Evolutionary conservation across 345 rosid species (phyloP), one percentile per base, ranked within the genome.

Genomic region (Brassica incana): DNA sequence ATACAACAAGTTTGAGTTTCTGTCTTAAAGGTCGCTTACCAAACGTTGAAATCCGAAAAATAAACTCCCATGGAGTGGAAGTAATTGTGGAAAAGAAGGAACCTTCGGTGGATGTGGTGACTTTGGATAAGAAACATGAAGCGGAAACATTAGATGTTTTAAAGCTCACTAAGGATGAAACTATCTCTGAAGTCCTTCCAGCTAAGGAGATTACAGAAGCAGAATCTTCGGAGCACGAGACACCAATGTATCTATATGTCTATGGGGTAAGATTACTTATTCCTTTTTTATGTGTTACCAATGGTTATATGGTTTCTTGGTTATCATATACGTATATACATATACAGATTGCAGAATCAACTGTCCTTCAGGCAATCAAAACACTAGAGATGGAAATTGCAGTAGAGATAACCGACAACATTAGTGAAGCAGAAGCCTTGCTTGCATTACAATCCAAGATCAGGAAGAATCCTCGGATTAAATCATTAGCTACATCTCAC

Each of bases 341-440:
- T 33, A 48, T 50, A 29, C 30, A 90, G 97, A 86, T 91, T 69
- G 72, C 82, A 78, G 97, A 91, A 81, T 77, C 90, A 38, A 93
- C 87, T 56, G 85, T 90, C 50, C 79, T 86, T 62, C 91, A 94
- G 78, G 94, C 82, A 74, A 85, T 90, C 76, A 90, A 84, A 73
- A 90, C 88, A 80, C 79, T 94, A 82, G 83, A 88, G 77, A 78
- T 87, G 86, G 92, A 86, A 27, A 76, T 52, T 71, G 77, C 80
- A 20, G 84, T 94, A 60, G 85, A 67, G 73, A 76, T 94, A 74
- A 89, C 90, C 4, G 90, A 88, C 79, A 85, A 92, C 80, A 82
- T 94, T 59, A 89, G 95, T 5, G 87, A 90, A 86, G 97, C 97
- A 71, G 89, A 90, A 85, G 96, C 88, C n/a, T 61, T 94, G 60